A percentile compares a stretch with the other conserved stretches of the same genome.
Evolutionary conservation across 768 basidiomycete genomes (phyloP).

Genomic region (Boletus pseudo-olivaceus): DNA sequence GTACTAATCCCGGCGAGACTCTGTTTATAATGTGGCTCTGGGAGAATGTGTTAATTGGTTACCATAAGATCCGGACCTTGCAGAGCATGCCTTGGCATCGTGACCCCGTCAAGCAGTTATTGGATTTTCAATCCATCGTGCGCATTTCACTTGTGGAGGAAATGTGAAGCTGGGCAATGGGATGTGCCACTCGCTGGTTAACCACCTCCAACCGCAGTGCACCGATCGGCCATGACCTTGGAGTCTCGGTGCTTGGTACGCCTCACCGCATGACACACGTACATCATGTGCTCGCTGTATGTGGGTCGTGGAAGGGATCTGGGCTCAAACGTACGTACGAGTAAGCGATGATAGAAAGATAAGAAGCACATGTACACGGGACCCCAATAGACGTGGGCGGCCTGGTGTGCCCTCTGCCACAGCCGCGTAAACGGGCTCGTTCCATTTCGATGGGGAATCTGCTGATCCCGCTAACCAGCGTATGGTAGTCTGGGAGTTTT

Average conservation of each 20-base stretch:
- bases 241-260: neutral
- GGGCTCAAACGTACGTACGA: conserved; percentile 17
- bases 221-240: neutral
- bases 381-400: conserved; percentile 17
- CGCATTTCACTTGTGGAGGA: neutral
- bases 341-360: conserved; percentile 4
- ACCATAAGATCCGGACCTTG: conserved; percentile 2
- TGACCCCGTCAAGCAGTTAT: neutral
- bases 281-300: conserved; percentile 1
- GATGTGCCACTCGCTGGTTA: neutral
- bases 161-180: neutral
- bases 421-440: neutral
- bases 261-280: conserved; percentile 6
- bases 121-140: neutral
- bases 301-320: conserved; percentile 8
- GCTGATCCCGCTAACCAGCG: neutral
- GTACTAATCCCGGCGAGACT: neutral
- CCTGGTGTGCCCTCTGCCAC: conserved; percentile 14
- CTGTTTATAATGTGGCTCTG: neutral
- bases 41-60: neutral
- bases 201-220: neutral
- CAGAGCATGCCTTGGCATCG: neutral
- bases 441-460: neutral
- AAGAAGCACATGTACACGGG: conserved; percentile 15
- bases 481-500: neutral